These are phyloP conservation scores for Scheffersomyces lignicola DNA, from an alignment of 1,139 yeast species.

Conservation along the genomic window DNA sequence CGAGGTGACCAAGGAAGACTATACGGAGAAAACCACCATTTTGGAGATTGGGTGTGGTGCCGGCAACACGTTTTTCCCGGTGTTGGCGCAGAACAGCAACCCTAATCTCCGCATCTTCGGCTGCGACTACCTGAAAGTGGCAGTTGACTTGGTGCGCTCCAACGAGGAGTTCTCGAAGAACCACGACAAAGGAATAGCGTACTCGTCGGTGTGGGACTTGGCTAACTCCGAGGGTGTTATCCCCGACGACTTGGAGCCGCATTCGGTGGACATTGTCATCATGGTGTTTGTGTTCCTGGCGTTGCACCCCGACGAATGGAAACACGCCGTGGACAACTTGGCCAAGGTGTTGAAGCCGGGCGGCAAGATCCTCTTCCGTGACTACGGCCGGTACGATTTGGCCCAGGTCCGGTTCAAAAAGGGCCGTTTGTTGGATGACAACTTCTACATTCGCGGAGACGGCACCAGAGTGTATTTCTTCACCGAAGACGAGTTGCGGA, in stretches of 20 bases:
- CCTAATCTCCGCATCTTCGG: slow-evolving; percentile 74
- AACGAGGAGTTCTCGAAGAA: slow-evolving; percentile 57
- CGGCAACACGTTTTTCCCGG: slow-evolving; percentile 94
- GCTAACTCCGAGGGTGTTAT: slow-evolving; percentile 70
- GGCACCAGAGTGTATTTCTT: slow-evolving; percentile 97
- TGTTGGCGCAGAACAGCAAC: slow-evolving; percentile 77
- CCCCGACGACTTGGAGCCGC: slow-evolving; percentile 82
- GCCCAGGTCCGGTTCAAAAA: slow-evolving; percentile 95
- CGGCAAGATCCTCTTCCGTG: slow-evolving; percentile 85
- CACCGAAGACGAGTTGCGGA: slow-evolving; percentile 85
- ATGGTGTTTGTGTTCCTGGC: slow-evolving; percentile 96
- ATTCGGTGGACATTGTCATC: slow-evolving; percentile 86
- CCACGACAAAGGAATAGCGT: slow-evolving; percentile 56
- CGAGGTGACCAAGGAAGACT: slow-evolving; percentile 67
- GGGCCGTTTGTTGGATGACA: slow-evolving; percentile 82
- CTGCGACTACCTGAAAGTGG: slow-evolving; percentile 87
- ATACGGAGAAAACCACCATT: slow-evolving; percentile 66
- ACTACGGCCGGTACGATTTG: slow-evolving; percentile 92
- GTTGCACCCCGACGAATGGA: slow-evolving; percentile 90
- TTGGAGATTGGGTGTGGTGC: slow-evolving; percentile 98
- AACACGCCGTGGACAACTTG: slow-evolving; percentile 69
- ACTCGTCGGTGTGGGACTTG: slow-evolving; percentile 93
- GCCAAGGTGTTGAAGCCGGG: slow-evolving; percentile 83
- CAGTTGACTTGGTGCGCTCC: slow-evolving; percentile 77
- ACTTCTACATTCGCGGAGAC: slow-evolving; percentile 95